Conservation (phyloP, 2,329 filamentous ascomycete genomes). For the Aureobasidium sp. region DNA sequence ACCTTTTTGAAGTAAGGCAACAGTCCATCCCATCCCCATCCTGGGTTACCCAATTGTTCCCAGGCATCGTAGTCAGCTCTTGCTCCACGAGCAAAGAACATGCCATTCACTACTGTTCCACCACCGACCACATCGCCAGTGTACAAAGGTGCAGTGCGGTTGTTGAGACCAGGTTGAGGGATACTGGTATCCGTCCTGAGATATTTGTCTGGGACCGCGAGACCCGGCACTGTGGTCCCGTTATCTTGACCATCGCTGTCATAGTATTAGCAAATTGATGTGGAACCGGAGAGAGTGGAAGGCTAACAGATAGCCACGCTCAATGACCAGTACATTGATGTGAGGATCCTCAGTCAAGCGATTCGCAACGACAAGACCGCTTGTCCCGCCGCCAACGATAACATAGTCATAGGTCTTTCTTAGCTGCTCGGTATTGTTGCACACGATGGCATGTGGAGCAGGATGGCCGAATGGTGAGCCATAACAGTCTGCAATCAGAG, state of each 20-base stretch:
- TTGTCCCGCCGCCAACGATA: constrained; percentile 34
- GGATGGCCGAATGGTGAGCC: background rate
- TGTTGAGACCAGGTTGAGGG: constrained; percentile 4
- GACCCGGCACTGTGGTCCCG: constrained; percentile 13
- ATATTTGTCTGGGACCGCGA: background rate
- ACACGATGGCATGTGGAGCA: background rate
- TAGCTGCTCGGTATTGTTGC: background rate
- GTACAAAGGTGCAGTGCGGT: background rate
- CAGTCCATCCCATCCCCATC: constrained; percentile 10
- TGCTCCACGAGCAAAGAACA: constrained; percentile 15
- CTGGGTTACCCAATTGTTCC: constrained; percentile 4
- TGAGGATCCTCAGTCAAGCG: constrained; percentile 22
- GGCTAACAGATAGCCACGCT: constrained; percentile 8
- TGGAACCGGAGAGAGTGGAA: background rate
- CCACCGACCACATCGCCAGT: constrained; percentile 6
- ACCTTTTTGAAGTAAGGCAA: constrained; percentile 22
- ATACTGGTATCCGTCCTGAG: constrained; percentile 11
- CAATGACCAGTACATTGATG: constrained; percentile 16
- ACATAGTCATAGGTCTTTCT: constrained; percentile 30
- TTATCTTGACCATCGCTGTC: constrained; percentile 15
- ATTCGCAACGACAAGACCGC: constrained; percentile 32
- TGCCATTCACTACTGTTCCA: constrained; percentile 13
- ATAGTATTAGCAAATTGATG: background rate
- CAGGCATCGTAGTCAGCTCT: constrained; percentile 9
- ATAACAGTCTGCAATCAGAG: too few relatives aligned